Percentiles rank a stretch among this genome's conserved stretches.
Conservation (phyloP, 2,329 filamentous ascomycete species). For the Paecilomyces formosus region DNA sequence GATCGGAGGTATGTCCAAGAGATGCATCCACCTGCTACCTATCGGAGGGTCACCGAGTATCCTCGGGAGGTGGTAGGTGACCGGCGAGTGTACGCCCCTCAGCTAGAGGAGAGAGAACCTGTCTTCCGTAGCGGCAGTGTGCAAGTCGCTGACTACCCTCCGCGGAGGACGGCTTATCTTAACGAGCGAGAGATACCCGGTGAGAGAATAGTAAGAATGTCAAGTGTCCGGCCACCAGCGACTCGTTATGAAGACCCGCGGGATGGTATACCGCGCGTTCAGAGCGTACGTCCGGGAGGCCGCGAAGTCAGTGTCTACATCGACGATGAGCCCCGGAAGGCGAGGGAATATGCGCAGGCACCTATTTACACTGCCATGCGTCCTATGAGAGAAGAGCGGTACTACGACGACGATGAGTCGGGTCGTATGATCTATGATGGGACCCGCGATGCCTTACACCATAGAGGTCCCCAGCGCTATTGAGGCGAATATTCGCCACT, state of each 20-base stretch:
- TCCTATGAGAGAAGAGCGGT: slow-evolving; percentile 25
- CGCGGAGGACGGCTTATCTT: slow-evolving; percentile 35
- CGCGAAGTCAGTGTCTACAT: slow-evolving; percentile 36
- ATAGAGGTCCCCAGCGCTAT: slow-evolving; percentile 26
- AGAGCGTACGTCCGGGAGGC: slow-evolving; percentile 36
- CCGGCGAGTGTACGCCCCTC: slow-evolving; percentile 23
- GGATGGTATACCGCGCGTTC: slow-evolving; percentile 33
- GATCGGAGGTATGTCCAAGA: slow-evolving; percentile 36
- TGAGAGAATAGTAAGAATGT: slow-evolving; percentile 49
- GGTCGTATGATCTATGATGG: slow-evolving; percentile 23
- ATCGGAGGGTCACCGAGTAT: slow-evolving; percentile 34
- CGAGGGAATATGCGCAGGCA: slow-evolving; percentile 43
- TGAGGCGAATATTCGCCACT: slow-evolving; percentile 7
- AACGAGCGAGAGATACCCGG: slow-evolving; percentile 60
- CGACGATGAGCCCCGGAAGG: slow-evolving; percentile 29
- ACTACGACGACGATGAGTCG: slow-evolving; percentile 29
- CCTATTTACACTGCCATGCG: slow-evolving; percentile 34
- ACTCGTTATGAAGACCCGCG: slow-evolving; percentile 36
- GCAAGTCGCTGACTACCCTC: slow-evolving; percentile 33
- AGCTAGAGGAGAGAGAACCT: slow-evolving; percentile 26
- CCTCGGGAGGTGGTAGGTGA: slow-evolving; percentile 21
- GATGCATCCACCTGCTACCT: slow-evolving; percentile 35
- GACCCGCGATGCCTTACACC: slow-evolving; percentile 18
- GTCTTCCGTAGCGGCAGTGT: slow-evolving; percentile 32
- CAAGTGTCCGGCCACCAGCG: slow-evolving; percentile 52